Evolutionary conservation across 768 basidiomycete species (phyloP), one percentile per base, ranked within the genome.

Genomic region (Cyclocybe aegerita): DNA sequence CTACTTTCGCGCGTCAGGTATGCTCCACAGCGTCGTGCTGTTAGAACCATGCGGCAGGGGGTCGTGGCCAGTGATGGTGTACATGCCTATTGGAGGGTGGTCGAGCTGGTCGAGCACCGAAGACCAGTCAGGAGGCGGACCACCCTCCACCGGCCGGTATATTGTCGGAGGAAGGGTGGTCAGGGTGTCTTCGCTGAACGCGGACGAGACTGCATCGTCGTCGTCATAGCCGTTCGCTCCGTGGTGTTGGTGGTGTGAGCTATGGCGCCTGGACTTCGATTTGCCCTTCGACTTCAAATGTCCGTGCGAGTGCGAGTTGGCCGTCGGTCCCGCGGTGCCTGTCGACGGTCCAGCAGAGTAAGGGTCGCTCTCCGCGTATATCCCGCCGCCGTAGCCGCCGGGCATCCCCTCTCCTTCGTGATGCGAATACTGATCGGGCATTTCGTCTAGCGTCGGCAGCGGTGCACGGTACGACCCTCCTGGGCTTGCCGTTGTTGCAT

Each of bases 141-240:
- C 55, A 42, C 12, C 15, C 15, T 50, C 46, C 40, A 55, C 36
- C 4, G 42, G 17, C 17, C 38, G 36, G 29, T 53, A 50, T 12
- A 38, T 30, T n/a, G 39, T 49, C 43, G 60, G 65, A 3, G 68
- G 68, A 3, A 66, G 68, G 8, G 70, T 70, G 5, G 68, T 68
- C 35, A 71, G 56, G 4, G 68, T 62, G 15, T 64, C 65, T 10
- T 53, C 54, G 30, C 65, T 60, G n/a, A 68, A 48, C 5, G 56
- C 58, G 16, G 69, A 68, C 16, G 65, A 67, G 5, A 67, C 58
- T 5, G 58, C 61, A 10, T 65, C 65, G 17, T 67, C 66, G n/a
- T 66, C 65, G 34, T 60, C 56, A 17, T 58, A 42, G 11, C 43
- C 40, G 23, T 23, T 23, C 23, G 5, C 23, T 3, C 23, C 23